Conservation (phyloP, 225 moss, liverwort and hornwort species). For the Rhytidiadelphus loreus region DNA sequence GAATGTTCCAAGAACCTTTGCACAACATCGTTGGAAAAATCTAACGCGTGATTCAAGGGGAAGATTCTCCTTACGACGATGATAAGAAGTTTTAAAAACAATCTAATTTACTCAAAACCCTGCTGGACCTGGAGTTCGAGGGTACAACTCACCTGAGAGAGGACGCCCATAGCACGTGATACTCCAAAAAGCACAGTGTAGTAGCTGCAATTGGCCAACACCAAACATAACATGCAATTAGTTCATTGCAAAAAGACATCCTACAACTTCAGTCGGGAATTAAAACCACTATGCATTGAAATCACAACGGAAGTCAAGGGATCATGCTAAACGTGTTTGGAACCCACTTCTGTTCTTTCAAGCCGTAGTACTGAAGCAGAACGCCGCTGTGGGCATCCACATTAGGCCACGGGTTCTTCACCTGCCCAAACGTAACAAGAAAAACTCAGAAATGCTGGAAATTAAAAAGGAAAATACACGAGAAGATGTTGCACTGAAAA, state of each 20-base stretch:
- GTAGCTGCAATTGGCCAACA: neutral
- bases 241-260: neutral
- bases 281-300: fast-evolving
- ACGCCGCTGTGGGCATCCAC: slow-evolving; percentile 49
- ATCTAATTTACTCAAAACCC: neutral
- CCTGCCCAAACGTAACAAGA: neutral
- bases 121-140: neutral
- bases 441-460: neutral
- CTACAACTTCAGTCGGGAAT: fast-evolving
- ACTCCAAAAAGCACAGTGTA: slow-evolving; percentile 40
- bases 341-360: slow-evolving; percentile 40
- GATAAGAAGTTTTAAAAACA: neutral
- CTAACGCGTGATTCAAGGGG: no score
- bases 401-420: slow-evolving; percentile 48
- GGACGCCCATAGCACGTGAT: slow-evolving; percentile 38
- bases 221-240: neutral
- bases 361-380: slow-evolving; percentile 35
- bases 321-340: neutral
- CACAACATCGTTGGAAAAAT: neutral
- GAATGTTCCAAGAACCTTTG: neutral
- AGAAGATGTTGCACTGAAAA: neutral
- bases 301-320: neutral
- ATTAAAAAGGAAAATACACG: neutral
- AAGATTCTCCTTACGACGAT: neutral
- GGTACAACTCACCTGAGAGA: slow-evolving; percentile 17